phyloP scores from a whole-genome alignment of 2,329 filamentous ascomycete species.

The Alternaria hordeiaustralica region DNA sequence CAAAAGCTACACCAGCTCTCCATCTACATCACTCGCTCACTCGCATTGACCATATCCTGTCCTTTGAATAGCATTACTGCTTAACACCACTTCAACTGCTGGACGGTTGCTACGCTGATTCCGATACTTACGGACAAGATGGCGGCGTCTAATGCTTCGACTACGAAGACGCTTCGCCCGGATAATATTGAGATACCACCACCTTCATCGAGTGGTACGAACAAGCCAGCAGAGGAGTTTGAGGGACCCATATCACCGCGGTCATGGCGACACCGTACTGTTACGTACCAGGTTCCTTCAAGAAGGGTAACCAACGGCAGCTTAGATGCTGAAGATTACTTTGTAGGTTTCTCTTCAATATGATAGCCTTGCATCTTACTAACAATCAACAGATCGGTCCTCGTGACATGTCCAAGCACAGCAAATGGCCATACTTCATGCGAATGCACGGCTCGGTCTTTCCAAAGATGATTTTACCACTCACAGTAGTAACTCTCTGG shows the following conservation, averaged over 20 bases:
- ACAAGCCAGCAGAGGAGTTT: conserved; percentile 13
- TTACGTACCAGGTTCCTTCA: conserved; percentile 37
- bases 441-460: conserved; percentile 77
- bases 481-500: conserved; percentile 69
- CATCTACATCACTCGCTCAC: background rate
- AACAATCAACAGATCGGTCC: conserved; percentile 58
- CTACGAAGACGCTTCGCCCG: conserved; percentile 39
- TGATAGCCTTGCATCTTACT: conserved; percentile 6
- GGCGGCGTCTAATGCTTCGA: conserved; percentile 37
- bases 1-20: background rate
- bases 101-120: conserved; percentile 34
- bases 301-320: conserved; percentile 38
- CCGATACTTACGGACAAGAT: conserved; percentile 19
- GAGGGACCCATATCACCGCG: conserved; percentile 38
- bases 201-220: conserved; percentile 22
- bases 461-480: conserved; percentile 75
- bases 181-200: conserved; percentile 42
- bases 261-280: conserved; percentile 40
- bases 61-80: background rate
- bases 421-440: conserved; percentile 77
- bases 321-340: conserved; percentile 64
- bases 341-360: conserved; percentile 54
- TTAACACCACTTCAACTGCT: conserved; percentile 31
- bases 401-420: conserved; percentile 73
- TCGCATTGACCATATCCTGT: conserved; percentile 8